A percentile compares a stretch with the other conserved stretches of the same genome.
These are phyloP conservation scores for Pyrenophora graminea DNA, from an alignment of 2,329 filamentous ascomycete genomes.

Conservation along the genomic window DNA sequence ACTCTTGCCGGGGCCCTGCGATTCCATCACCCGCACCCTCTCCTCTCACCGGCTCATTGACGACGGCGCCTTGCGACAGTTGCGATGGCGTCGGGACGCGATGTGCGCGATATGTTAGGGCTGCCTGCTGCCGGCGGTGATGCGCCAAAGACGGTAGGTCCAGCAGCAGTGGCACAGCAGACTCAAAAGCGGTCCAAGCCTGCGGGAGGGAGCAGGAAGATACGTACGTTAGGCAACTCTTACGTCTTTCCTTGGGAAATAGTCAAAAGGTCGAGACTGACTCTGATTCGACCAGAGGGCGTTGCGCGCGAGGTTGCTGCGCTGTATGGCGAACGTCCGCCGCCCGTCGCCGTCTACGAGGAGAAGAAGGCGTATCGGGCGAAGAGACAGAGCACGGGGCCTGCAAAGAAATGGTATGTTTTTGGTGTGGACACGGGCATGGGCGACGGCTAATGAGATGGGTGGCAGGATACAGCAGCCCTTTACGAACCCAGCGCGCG, in stretches of 20 bases:
- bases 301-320: constrained; percentile 49
- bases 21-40: constrained; percentile 33
- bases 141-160: constrained; percentile 44
- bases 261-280: constrained; percentile 28
- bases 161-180: constrained; percentile 24
- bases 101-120: constrained; percentile 88
- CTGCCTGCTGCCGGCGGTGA: constrained; percentile 62
- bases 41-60: constrained; percentile 21
- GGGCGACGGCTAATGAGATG: constrained; percentile 14
- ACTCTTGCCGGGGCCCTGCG: constrained; percentile 29
- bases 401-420: constrained; percentile 46
- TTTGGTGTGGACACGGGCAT: background rate
- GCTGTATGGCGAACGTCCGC: constrained; percentile 47
- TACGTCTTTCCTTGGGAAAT: constrained; percentile 22
- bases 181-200: constrained; percentile 77
- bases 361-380: constrained; percentile 47
- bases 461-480: constrained; percentile 47
- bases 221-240: constrained; percentile 49
- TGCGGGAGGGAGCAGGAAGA: constrained; percentile 56
- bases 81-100: constrained; percentile 51
- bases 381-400: constrained; percentile 46
- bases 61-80: constrained; percentile 22
- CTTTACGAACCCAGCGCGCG: constrained; percentile 78
- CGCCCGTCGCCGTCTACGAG: constrained; percentile 48
- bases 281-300: constrained; percentile 38